Base-by-base conservation (phyloP, 2,329 filamentous ascomycete genomes). In the Aureobasidium leucospermi region DNA sequence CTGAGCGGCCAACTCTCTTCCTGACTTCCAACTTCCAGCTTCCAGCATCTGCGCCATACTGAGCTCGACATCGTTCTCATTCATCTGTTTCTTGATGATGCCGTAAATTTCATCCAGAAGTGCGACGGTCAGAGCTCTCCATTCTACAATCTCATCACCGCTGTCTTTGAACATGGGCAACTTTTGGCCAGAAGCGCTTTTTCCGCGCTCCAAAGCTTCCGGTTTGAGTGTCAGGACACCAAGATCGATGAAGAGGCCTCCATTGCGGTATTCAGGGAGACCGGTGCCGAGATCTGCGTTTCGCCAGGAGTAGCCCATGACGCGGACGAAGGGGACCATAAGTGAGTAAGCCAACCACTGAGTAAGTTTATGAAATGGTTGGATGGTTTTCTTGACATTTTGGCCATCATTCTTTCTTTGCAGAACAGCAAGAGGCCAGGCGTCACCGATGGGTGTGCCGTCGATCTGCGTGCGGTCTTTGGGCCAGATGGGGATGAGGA, bases 21-120 rank as follows among this genome's bases (percentile, higher is more conserved):
- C 75, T 73, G 92, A 90, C 87, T 96, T 96, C 91, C 92, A 96
- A 71, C 88, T 95, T 51, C 92, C 92, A 11, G 91, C 92, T 74
- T 96, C 92, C n/a, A 96, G 78, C 76, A 96, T 83, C 71, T 96
- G 92, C 4, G 90, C 84, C 67, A 96, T 74, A 39, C 78, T 88
- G 70, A 96, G 74, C 63, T 77, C 84, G 6, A 31, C 76, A 13
- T 16, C 53, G 4, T 47, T 34, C 16, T 19, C 49, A 1, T 87
- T 88, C 13, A 78, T 80, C 41, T 95, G 73, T 60, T 51, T 80
- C 75, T 88, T 88, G 63, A 89, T 85, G 57, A 87, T 83, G 6
- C 76, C 76, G 19, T 87, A 75, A 6, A 89, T 76, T 64, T 85
- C 79, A 69, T 89, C 86, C 57, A 89, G 71, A 63, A 89, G 84